Percentiles rank a stretch among this genome's conserved stretches.
Conservation (phyloP, 805 yeast genomes). For the Candida golubevii region DNA sequence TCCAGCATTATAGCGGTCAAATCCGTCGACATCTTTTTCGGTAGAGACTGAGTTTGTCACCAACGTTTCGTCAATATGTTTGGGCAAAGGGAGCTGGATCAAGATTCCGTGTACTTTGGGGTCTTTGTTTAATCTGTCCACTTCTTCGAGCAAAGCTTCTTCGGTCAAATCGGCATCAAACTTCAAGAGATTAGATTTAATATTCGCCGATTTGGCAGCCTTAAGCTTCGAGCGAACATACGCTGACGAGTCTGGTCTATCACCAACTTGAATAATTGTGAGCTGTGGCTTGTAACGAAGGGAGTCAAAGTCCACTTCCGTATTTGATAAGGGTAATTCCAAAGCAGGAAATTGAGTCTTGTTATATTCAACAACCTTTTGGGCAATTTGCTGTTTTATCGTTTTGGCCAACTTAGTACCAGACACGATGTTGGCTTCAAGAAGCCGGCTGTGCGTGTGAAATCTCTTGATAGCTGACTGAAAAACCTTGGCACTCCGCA, state of each 20-base stretch:
- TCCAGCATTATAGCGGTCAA: conserved; percentile 83
- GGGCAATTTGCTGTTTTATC: conserved; percentile 35
- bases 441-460: conserved; percentile 13
- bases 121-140: conserved; percentile 67
- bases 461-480: conserved; percentile 9
- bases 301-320: conserved; percentile 22
- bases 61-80: conserved; percentile 67
- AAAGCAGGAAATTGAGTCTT: conserved; percentile 22
- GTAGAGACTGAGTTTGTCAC: conserved; percentile 80
- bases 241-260: conserved; percentile 83
- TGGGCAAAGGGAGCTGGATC: conserved; percentile 88
- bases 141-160: conserved; percentile 52
- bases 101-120: conserved; percentile 78
- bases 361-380: conserved; percentile 37
- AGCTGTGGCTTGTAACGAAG: conserved; percentile 64
- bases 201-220: conserved; percentile 82
- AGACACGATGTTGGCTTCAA: conserved; percentile 36
- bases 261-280: conserved; percentile 86
- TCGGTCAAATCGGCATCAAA: conserved; percentile 62
- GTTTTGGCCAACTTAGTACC: conserved; percentile 40
- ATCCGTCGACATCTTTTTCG: conserved; percentile 93
- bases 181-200: conserved; percentile 60
- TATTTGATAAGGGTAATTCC: conserved; percentile 15
- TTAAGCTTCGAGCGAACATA: conserved; percentile 89
- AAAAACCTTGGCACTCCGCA: conserved; percentile 11